phyloP scores from a whole-genome alignment of 1,139 yeast genomes.

The Arxiozyma heterogenica region DNA sequence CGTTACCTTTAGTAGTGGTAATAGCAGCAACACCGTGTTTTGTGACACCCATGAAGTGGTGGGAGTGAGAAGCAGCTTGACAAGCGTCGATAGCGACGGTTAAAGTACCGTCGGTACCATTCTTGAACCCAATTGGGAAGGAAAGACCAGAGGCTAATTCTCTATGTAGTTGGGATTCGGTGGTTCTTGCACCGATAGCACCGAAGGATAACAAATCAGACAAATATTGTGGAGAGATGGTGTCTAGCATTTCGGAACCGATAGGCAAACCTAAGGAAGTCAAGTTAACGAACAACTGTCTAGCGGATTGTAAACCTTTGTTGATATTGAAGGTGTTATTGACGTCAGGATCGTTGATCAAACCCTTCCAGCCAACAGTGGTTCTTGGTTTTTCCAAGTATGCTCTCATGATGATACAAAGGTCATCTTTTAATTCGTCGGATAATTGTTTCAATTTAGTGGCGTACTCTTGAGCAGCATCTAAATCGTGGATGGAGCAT shows the following conservation, averaged over 20 bases:
- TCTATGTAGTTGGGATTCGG: slow-evolving; percentile 93
- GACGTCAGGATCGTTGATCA: slow-evolving; percentile 93
- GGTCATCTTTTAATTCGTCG: slow-evolving; percentile 60
- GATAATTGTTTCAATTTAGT: slow-evolving; percentile 50
- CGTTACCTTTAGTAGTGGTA: slow-evolving; percentile 89
- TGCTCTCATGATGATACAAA: slow-evolving; percentile 90
- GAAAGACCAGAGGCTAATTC: slow-evolving; percentile 92
- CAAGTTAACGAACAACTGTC: slow-evolving; percentile 76
- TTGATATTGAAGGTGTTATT: slow-evolving; percentile 91
- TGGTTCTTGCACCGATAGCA: slow-evolving; percentile 96
- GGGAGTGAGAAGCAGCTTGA: slow-evolving; percentile 85
- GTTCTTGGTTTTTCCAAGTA: slow-evolving; percentile 97
- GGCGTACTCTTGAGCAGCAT: slow-evolving; percentile 86
- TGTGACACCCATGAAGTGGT: slow-evolving; percentile 88
- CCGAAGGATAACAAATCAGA: slow-evolving; percentile 86
- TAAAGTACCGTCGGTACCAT: slow-evolving; percentile 51
- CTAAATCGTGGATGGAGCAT: slow-evolving; percentile 92
- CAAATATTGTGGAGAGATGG: slow-evolving; percentile 89
- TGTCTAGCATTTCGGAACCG: slow-evolving; percentile 96
- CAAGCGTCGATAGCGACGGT: slow-evolving; percentile 57
- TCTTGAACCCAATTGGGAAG: slow-evolving; percentile 96
- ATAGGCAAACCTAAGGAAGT: slow-evolving; percentile 71
- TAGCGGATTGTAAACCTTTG: slow-evolving; percentile 82
- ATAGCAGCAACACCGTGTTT: slow-evolving; percentile 94
- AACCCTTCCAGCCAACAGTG: slow-evolving; percentile 98